Base-by-base conservation (phyloP, 2,329 filamentous ascomycete genomes). In the Alternaria arborescens region DNA sequence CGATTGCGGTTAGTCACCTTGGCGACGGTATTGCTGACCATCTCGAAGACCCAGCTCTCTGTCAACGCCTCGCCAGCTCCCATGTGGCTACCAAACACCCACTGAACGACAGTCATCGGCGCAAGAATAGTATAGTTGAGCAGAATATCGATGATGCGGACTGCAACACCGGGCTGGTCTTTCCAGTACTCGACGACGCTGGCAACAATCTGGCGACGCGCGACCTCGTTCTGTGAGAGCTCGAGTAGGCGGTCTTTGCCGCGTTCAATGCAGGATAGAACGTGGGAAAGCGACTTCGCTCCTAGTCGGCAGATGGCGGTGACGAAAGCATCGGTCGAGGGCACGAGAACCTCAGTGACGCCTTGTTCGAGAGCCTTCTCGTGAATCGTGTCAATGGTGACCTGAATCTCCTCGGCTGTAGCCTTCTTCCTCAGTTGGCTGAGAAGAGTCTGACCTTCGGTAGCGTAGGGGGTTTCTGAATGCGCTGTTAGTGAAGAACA, bases 51-150 rank as follows among this genome's bases (percentile, higher is more conserved):
- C 80, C 94, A 89, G 7, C 89, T 83, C 68, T 91, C 86, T 11
- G 90, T 87, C 12, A 99, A 87, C 3, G 87, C 85, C 43, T 86
- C 85, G 50, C 91, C 91, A 3, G 88, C 87, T 20, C 87, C 81
- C 55, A 89, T 80, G 63, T 84, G 83, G 63, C 92, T 88, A 32
- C 88, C 84, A 12, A 99, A 84, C 0, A 92, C 92, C 95, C 95
- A 99, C 73, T 97, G 89, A 48, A 97, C 86, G 28, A 99, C 93
- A 16, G 89, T 90, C 58, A 89, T 83, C 0, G 95, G 95, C 8
- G 91, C 93, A 36, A 99, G 85, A 70, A 99, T 97, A 14, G 92
- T 94, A 82, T 97, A 99, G 81, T 98, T 99, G 70, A 99, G 89
- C 5, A 99, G 86, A 80, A 98, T 98, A 83, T 98, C 94, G 60